Evolutionary conservation across 805 yeast genomes (phyloP), one percentile per base, ranked within the genome.

Genomic region (Saccharomycopsis schoenii): DNA sequence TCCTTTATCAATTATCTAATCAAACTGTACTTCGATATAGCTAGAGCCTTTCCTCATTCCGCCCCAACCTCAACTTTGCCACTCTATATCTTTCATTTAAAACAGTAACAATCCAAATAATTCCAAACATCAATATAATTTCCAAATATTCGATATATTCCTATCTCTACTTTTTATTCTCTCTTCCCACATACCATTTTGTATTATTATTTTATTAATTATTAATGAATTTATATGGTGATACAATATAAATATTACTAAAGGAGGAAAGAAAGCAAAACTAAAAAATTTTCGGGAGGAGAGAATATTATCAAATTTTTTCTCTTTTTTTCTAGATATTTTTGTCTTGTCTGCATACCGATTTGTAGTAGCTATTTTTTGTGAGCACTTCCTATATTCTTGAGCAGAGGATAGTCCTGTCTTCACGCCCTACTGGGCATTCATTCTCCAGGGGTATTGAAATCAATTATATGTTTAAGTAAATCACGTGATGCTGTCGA

Each of bases 161-260:
- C 34, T 19, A n/a, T 10, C n/a, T 21, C 9, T 11, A 25, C 12
- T 21, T 21, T 14, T 25, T 11, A 24, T 47, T 14, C 55, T n/a
- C 40, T 43, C 4, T 24, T 55, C 24, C 40, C 58, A 76, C 81
- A 70, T 77, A 78, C 81, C 81, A 78, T 78, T 74, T 77, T 77
- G 77, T 66, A 67, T 68, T 67, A 67, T 68, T 69, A 42, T 34
- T 55, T n/a, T 52, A 29, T n/a, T 34, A 39, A 8, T 52, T 5
- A n/a, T 34, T 52, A 29, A 25, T 37, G n/a, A 17, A 9, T 52
- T 36, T 34, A 29, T 36, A 34, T 52, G 56, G 41, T 34, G 39
- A 52, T 34, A 17, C 56, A 52, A 52, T n/a, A 34, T 1, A 52
- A 15, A 19, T 14, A 24, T 4, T 11, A 34, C 11, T 25, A 52